Evolutionary conservation across 2,329 filamentous ascomycete genomes (phyloP).

Genomic region (Diaporthe citriasiana): DNA sequence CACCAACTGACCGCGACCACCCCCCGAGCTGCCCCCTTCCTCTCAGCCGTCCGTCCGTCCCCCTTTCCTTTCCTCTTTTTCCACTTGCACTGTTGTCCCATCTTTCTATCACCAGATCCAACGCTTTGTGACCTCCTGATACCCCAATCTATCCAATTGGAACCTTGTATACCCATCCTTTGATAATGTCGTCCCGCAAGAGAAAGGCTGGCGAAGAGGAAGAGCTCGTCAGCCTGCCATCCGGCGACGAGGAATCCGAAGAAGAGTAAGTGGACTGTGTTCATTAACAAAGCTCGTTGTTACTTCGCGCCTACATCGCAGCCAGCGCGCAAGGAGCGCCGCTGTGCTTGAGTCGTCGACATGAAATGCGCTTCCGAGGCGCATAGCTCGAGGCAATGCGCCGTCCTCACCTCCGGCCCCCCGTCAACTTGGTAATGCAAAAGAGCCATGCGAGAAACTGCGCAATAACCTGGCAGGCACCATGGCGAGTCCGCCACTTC

Average conservation of each 20-base stretch:
- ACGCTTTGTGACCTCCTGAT: conserved; percentile 6
- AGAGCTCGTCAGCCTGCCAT: conserved; percentile 68
- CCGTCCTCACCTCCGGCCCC: neutral
- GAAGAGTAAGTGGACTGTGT: conserved; percentile 62
- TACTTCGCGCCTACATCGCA: conserved; percentile 34
- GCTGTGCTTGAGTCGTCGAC: conserved; percentile 23
- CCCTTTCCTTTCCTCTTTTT: conserved; percentile 44
- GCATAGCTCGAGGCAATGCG: conserved; percentile 40
- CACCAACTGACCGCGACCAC: conserved; percentile 42
- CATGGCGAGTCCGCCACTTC: neutral
- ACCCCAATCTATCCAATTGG: conserved; percentile 48
- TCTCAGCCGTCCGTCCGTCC: conserved; percentile 45
- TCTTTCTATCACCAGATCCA: conserved; percentile 7
- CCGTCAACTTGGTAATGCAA: neutral
- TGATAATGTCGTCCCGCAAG: conserved; percentile 65
- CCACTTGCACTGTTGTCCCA: conserved; percentile 34
- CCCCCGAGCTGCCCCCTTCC: conserved; percentile 46
- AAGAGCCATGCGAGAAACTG: neutral
- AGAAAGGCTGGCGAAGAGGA: conserved; percentile 63
- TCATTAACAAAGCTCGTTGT: conserved; percentile 50
- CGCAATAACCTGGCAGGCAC: conserved; percentile 21
- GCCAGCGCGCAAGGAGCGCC: conserved; percentile 42
- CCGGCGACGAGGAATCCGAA: conserved; percentile 65
- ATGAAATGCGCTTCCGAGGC: conserved; percentile 32
- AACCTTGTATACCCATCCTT: conserved; percentile 33